Base-by-base conservation (phyloP, 768 basidiomycete genomes). In the Leccinum boreale region DNA sequence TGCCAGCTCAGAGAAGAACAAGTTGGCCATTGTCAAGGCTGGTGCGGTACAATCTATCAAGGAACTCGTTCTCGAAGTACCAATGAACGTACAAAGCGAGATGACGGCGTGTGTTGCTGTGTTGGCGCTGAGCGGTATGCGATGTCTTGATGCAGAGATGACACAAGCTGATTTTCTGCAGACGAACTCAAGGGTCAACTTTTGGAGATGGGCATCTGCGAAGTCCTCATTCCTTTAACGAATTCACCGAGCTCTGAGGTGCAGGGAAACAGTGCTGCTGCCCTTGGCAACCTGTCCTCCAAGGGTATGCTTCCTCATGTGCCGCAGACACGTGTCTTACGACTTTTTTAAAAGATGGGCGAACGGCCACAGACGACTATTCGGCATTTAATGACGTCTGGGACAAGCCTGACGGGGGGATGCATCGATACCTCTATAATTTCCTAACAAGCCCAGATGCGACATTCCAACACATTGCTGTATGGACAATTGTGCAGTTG, bases 31-130 rank as follows among this genome's bases (percentile, higher is more conserved):
- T 56, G 95, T 99, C 53, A 91, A 97, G 71, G 96, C 97, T 5
- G 97, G 97, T 4, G 97, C 97, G 17, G 89, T 98, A 4, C 92
- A 94, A 68, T 87, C 92, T 46, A 99, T 99, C 76, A 97, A 97
- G 75, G 94, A 98, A 67, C 79, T 99, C 17, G 94, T 99, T 2
- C 78, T 99, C 12, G 90, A 90, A 66, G 96, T 98, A 1, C 94
- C 97, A 4, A 85, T 97, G 78, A 90, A 90, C 60, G 97, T 99
- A 11, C 97, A 99, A 76, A 96, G 94, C 68, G 97, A 98, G 76
- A 99, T 99, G 97, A 99, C 97, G 45, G 97, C 97, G 6, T 98
- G 96, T 65, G 90, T 98, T 46, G 97, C 97, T 17, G 97, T 98
- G 14, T 75, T 99, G 60, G 97, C 96, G 5, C 72, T 99, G 65